Evolutionary conservation across 208 protist species (phyloP), one percentile per base, ranked within the genome.

Genomic region (Leishmania martiniquensis): DNA sequence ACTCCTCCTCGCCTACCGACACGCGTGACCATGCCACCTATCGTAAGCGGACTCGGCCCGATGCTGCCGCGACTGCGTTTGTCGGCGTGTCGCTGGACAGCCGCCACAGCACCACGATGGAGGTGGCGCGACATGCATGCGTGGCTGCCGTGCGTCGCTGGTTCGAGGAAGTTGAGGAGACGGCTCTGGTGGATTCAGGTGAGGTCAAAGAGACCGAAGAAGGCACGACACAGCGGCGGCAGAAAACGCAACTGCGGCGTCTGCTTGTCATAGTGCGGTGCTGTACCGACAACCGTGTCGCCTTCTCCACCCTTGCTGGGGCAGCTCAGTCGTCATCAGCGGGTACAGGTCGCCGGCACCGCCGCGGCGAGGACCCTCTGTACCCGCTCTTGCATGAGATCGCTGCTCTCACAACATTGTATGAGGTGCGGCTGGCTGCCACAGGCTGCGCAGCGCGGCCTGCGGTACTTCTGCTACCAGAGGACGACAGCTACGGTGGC

Each of bases 381-480:
- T 70, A 87, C 52, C 66, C 88, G 13, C 72, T 96, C 15, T 75
- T 96, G 39, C 87, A 93, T 78, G 89, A 94, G 45, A 79, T 94
- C 44, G 80, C 85, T 22, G 80, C 92, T 20, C 47, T 92, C 42
- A 69, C 81, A 3, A 79, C 78, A 39, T 60, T 92, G 9, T 91
- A 84, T 45, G 76, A 83, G 9, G 87, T 85, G 45, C 87, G 85
- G n/a, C 78, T 90, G 34, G 52, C 62, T 44, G 12, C 34, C 42
- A 84, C 73, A 13, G 10, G 39, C 52, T 78, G 65, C 62, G 37
- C 54, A 7, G 76, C 78, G 45, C 87, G 78, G 5, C 81, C 93
- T 54, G 85, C 88, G 17, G 88, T 96, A 42, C 77, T 96, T 67
- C 66, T 96, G 47, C 82, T 96, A n/a, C 92, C 92, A 1, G 89